These are phyloP conservation scores for Madurella fahalii DNA, from an alignment of 2,329 filamentous ascomycete genomes.

Conservation along the genomic window DNA sequence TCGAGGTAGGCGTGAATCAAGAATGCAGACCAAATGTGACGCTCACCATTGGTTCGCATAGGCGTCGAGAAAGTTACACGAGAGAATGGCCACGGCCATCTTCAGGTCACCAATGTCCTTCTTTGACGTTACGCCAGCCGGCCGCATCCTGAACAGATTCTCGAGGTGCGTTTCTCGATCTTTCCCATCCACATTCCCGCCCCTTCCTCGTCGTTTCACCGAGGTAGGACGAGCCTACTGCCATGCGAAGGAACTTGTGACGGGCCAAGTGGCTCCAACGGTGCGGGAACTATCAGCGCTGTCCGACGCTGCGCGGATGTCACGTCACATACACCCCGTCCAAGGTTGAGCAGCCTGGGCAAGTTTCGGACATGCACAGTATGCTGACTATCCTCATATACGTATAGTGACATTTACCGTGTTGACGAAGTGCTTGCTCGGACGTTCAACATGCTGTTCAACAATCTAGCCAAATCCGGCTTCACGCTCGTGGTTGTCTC, in stretches of 20 bases:
- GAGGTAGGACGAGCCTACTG: constrained; percentile 15
- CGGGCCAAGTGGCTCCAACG: constrained; percentile 19
- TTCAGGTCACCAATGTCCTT: constrained; percentile 98
- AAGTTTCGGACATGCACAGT: constrained; percentile 9
- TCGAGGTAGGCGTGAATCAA: constrained; percentile 62
- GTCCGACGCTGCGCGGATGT: constrained; percentile 12
- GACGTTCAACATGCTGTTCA: constrained; percentile 95
- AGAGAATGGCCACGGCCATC: constrained; percentile 94
- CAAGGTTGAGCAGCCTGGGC: constrained; percentile 12
- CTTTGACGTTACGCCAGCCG: constrained; percentile 94
- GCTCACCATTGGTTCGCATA: constrained; percentile 32
- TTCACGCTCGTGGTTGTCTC: constrained; percentile 89
- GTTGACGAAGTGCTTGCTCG: constrained; percentile 92
- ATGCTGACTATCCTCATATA: constrained; percentile 26
- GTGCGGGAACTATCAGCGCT: constrained; percentile 8
- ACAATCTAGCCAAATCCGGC: constrained; percentile 66
- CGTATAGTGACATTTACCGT: constrained; percentile 64
- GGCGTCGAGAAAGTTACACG: constrained; percentile 93
- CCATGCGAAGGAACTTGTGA: constrained; percentile 3
- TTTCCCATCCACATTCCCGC: background rate
- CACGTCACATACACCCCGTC: constrained; percentile 9
- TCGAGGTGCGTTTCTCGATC: constrained; percentile 61
- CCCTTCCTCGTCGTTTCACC: background rate
- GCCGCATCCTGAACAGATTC: constrained; percentile 94
- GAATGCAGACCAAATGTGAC: constrained; percentile 6